Evolutionary conservation across 1,139 yeast species (phyloP).

Genomic region (Blastobotrys illinoisensis): DNA sequence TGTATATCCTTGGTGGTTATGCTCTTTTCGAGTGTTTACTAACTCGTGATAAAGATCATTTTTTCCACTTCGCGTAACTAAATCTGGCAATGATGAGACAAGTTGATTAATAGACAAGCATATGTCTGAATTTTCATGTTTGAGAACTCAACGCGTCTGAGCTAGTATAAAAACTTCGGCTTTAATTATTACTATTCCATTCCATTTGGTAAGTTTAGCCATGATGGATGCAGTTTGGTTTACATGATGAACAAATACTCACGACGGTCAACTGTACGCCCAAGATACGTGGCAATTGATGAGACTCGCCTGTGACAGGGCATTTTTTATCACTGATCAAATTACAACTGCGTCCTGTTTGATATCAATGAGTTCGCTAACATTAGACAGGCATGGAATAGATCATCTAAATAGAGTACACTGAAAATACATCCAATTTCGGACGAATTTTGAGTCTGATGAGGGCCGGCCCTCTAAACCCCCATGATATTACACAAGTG

Average conservation of each 20-base stretch:
- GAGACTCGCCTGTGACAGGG: constrained; percentile 99
- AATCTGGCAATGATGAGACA: constrained; percentile 64
- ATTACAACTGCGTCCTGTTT: background rate
- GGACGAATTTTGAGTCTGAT: too few relatives aligned
- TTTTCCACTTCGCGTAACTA: constrained; percentile 11
- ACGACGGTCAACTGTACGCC: constrained; percentile 99
- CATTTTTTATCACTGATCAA: constrained; percentile 34
- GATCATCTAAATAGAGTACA: too few relatives aligned
- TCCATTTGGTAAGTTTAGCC: background rate
- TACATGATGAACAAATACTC: constrained; percentile 90
- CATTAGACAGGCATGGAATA: background rate
- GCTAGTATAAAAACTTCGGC: constrained; percentile 18
- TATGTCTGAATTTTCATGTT: constrained; percentile 82
- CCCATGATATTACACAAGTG: too few relatives aligned
- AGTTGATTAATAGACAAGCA: constrained; percentile 82
- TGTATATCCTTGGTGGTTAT: background rate
- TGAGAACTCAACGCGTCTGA: constrained; percentile 45
- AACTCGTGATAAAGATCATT: background rate
- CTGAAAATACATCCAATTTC: too few relatives aligned
- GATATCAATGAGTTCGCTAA: background rate
- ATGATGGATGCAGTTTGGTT: background rate
- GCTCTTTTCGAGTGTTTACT: background rate
- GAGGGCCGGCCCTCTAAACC: background rate
- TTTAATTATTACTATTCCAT: constrained; percentile 4
- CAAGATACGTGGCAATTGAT: constrained; percentile 78